Conservation (phyloP, 2,329 filamentous ascomycete genomes). For the Huntiella abstrusa region DNA sequence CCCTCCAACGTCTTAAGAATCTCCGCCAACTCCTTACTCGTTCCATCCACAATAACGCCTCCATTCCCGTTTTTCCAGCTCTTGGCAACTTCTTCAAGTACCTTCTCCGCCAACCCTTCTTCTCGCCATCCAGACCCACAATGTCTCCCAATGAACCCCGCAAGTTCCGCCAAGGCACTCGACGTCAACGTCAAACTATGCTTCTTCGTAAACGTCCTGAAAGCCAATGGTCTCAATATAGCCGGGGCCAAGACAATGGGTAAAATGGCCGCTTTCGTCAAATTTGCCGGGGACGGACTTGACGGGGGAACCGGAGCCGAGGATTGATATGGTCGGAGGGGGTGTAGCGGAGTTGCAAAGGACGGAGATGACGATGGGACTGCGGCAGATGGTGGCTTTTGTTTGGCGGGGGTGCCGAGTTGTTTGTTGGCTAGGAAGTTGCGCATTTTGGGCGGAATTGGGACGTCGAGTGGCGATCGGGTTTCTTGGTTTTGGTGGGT, state of each 20-base stretch:
- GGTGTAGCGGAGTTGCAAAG: slow-evolving; percentile 72
- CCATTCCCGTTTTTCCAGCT: slow-evolving; percentile 82
- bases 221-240: slow-evolving; percentile 74
- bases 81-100: slow-evolving; percentile 79
- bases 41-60: slow-evolving; percentile 78
- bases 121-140: slow-evolving; percentile 95
- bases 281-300: not conserved
- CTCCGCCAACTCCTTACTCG: slow-evolving; percentile 53
- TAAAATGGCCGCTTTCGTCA: slow-evolving; percentile 37
- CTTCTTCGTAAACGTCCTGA: slow-evolving; percentile 93
- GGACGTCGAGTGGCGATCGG: not conserved
- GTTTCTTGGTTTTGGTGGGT: not conserved
- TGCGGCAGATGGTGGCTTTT: slow-evolving; percentile 28
- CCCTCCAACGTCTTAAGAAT: slow-evolving; percentile 73
- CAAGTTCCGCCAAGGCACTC: slow-evolving; percentile 65
- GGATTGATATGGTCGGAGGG: slow-evolving; percentile 45
- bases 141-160: slow-evolving; percentile 76
- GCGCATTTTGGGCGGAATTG: slow-evolving; percentile 5
- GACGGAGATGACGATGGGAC: slow-evolving; percentile 79
- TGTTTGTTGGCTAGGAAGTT: slow-evolving; percentile 12
- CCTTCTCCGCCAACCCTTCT: slow-evolving; percentile 78
- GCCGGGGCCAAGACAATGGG: slow-evolving; percentile 78
- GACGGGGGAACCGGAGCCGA: slow-evolving; percentile 26
- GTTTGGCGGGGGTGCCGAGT: slow-evolving; percentile 10
- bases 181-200: slow-evolving; percentile 86